Base-by-base conservation (phyloP, 2,329 filamentous ascomycete genomes). In the Clarireedia monteithiana region DNA sequence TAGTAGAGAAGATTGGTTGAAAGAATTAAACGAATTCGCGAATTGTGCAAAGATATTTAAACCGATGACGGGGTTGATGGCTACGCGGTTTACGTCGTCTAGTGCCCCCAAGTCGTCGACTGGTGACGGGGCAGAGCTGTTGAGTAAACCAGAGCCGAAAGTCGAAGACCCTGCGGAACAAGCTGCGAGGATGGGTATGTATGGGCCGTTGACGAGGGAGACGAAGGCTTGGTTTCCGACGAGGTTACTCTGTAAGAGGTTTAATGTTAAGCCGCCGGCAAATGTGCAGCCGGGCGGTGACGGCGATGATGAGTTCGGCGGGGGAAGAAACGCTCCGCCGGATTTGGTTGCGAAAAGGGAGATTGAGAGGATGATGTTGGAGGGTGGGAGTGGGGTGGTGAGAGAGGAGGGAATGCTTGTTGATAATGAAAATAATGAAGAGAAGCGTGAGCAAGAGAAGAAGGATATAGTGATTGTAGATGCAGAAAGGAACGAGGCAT, bases 31-130 rank as follows among this genome's bases (percentile, higher is more conserved):
- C 51, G 84, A 99, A 63, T 89, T 89, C 66, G 76, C 81, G 12
- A 81, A 84, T 55, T 85, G 85, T 5, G 86, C 86, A 0, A 75
- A 83, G 63, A 84, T 97, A 20, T 99, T 97, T 75, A 92, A 89
- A 69, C 94, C 94, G 0, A 89, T 95, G 74, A 89, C 88, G 2
- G 91, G 91, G 0, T 78, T 89, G 60, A 97, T 99, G 90, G 94
- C 92, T 15, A 90, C 88, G 20, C 85, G 92, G 0, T 99, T 99
- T 69, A 96, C 91, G 0, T 86, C 88, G 1, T 81, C 84, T 1
- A 81, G 82, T 7, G 65, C 72, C 2, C 69, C 72, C 3, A 70
- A 72, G 40, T 63, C 68, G 9, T 68, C 73, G 1, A 71, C 74
- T 46, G 14, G 23, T n/a, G 12, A 66, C 70, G 1, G 66, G 68